phyloP scores from a whole-genome alignment of 2,329 filamentous ascomycete genomes.

The Helotiales sp. region DNA sequence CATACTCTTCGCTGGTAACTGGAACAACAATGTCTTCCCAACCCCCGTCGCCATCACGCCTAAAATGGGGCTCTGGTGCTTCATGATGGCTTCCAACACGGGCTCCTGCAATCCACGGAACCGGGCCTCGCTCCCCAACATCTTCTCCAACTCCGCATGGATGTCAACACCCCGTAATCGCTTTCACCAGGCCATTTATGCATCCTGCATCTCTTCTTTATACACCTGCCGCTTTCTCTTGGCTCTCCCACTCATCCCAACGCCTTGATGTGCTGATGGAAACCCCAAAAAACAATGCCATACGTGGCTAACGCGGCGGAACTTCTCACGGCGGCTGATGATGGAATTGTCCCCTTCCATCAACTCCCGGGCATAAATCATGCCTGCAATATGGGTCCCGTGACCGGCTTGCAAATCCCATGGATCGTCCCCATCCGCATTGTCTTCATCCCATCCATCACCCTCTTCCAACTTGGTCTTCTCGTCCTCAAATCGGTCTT shows the following conservation, averaged over 20 bases:
- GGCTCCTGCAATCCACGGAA: slow-evolving; percentile 19
- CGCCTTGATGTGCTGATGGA: too few relatives aligned
- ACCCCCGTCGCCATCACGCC: slow-evolving; percentile 16
- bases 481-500: background rate
- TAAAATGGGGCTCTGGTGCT: slow-evolving; percentile 18
- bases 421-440: background rate
- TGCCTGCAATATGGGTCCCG: background rate
- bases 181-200: too few relatives aligned
- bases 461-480: background rate
- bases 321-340: background rate
- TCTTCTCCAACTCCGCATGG: too few relatives aligned
- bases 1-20: too few relatives aligned
- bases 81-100: slow-evolving; percentile 21
- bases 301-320: slow-evolving; percentile 1
- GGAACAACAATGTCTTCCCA: slow-evolving; percentile 14
- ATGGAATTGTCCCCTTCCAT: too few relatives aligned
- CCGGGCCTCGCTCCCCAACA: slow-evolving; percentile 8
- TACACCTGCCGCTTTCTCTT: slow-evolving; percentile 21
- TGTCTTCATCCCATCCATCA: background rate
- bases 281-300: slow-evolving; percentile 23
- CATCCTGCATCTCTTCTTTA: slow-evolving; percentile 14
- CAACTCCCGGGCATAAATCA: too few relatives aligned
- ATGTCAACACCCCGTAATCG: too few relatives aligned
- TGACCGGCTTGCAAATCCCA: background rate
- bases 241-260: slow-evolving; percentile 14